Percentiles rank a stretch among this genome's conserved stretches.
phyloP scores from a whole-genome alignment of 1,284 basidiomycete genomes.

The Fomitiporia mediterranea region DNA sequence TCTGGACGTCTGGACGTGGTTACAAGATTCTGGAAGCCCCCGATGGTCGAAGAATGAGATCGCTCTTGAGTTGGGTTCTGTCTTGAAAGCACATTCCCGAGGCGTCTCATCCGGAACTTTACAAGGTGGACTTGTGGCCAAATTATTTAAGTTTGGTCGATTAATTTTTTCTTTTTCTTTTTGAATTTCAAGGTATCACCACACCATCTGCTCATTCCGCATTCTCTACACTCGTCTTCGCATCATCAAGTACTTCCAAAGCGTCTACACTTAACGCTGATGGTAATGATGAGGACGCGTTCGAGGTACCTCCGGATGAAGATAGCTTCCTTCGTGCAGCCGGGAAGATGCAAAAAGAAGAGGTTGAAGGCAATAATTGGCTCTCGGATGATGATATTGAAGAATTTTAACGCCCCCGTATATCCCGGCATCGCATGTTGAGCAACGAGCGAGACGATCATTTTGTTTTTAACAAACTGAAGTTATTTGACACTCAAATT shows the following conservation, averaged over 20 bases:
- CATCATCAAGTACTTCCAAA: neutral
- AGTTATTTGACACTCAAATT: neutral
- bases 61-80: conserved; percentile 54
- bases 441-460: no score
- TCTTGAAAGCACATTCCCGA: conserved; percentile 45
- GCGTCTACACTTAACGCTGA: neutral
- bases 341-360: conserved; percentile 14
- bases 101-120: conserved; percentile 5
- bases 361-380: conserved; percentile 44
- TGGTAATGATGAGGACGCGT: neutral
- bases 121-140: conserved; percentile 9
- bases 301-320: neutral
- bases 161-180: neutral
- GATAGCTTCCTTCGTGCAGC: conserved; percentile 11
- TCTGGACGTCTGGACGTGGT: conserved; percentile 53
- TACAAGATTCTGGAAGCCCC: conserved; percentile 32
- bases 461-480: no score
- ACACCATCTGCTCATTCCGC: conserved; percentile 10
- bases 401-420: conserved; percentile 37
- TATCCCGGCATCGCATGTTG: no score
- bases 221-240: conserved; percentile 13
- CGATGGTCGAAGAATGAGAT: conserved; percentile 50
- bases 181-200: neutral
- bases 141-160: neutral
- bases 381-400: conserved; percentile 69